These are phyloP conservation scores for Phytophthora syringae DNA, from an alignment of 352 stramenopile species.

Conservation along the genomic window DNA sequence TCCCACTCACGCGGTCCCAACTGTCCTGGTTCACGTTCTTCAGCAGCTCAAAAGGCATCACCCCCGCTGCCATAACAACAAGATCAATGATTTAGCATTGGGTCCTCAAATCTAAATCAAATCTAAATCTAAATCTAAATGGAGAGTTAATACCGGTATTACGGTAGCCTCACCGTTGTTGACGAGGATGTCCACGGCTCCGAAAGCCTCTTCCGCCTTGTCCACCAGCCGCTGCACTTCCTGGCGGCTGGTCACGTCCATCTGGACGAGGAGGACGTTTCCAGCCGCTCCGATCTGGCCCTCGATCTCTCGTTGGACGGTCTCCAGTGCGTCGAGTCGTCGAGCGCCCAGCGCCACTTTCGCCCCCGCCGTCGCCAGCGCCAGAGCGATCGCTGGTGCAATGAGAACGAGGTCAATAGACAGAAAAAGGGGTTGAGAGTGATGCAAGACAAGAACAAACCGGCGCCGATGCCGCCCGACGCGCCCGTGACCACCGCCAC, in stretches of 20 bases:
- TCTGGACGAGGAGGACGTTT: conserved; percentile 52
- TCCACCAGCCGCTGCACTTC: conserved; percentile 69
- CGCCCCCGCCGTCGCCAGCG: conserved; percentile 74
- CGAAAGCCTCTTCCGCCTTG: conserved; percentile 65
- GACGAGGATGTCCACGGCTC: conserved; percentile 88
- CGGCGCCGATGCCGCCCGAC: conserved; percentile 87
- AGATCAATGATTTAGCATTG: conserved; percentile 1
- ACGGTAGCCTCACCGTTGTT: conserved; percentile 74
- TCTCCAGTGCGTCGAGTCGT: conserved; percentile 64
- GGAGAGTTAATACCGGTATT: not conserved
- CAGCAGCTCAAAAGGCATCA: conserved; percentile 94
- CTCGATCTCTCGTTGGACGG: conserved; percentile 45
- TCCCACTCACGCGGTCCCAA: conserved; percentile 70
- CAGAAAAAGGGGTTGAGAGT: too few relatives aligned
- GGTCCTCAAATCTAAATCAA: too few relatives aligned
- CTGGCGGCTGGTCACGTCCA: conserved; percentile 75
- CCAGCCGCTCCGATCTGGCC: conserved; percentile 29
- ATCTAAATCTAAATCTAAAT: too few relatives aligned
- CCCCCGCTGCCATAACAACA: conserved; percentile 56
- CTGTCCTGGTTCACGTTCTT: conserved; percentile 92
- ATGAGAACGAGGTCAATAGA: too few relatives aligned
- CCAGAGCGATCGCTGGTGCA: conserved; percentile 74
- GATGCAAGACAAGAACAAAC: conserved; percentile 25
- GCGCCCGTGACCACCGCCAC: conserved; percentile 90
- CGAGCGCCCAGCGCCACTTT: conserved; percentile 87